phyloP scores from a whole-genome alignment of 306 rosid species.

The Morella rubra region DNA sequence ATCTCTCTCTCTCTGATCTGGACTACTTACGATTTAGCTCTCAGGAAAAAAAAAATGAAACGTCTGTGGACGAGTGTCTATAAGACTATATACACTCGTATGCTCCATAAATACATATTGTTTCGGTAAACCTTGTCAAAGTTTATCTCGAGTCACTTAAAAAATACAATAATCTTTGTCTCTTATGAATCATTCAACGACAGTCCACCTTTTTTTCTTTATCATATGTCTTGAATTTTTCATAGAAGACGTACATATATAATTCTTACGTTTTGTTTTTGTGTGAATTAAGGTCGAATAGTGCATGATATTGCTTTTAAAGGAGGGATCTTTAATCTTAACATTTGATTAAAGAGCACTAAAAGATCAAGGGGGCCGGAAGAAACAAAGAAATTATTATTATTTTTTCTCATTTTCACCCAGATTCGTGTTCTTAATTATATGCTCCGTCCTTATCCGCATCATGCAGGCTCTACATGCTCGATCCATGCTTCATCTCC shows the following conservation, averaged over 20 bases:
- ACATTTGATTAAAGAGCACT: too few species aligned
- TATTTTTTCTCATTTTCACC: background rate
- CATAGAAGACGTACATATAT: background rate
- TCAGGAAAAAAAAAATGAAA: too few species aligned
- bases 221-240: background rate
- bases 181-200: background rate
- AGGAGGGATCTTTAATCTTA: too few species aligned
- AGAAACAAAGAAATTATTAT: too few species aligned
- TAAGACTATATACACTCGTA: too few species aligned
- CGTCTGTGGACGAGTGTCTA: too few species aligned
- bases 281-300: too few species aligned
- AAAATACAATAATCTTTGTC: background rate
- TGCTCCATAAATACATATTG: too few species aligned
- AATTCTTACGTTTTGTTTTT: too few species aligned
- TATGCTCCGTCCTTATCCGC: background rate
- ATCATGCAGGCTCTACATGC: constrained; percentile 81
- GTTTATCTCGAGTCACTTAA: background rate
- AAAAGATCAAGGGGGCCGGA: too few species aligned
- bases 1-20: background rate
- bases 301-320: too few species aligned
- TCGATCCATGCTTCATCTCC: constrained; percentile 84
- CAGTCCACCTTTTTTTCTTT: background rate
- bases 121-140: background rate
- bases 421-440: background rate
- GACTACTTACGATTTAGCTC: too few species aligned